Percentiles rank a stretch among this genome's conserved stretches.
Evolutionary conservation across 768 basidiomycete genomes (phyloP).

Genomic region (Pleurotus giganteus): DNA sequence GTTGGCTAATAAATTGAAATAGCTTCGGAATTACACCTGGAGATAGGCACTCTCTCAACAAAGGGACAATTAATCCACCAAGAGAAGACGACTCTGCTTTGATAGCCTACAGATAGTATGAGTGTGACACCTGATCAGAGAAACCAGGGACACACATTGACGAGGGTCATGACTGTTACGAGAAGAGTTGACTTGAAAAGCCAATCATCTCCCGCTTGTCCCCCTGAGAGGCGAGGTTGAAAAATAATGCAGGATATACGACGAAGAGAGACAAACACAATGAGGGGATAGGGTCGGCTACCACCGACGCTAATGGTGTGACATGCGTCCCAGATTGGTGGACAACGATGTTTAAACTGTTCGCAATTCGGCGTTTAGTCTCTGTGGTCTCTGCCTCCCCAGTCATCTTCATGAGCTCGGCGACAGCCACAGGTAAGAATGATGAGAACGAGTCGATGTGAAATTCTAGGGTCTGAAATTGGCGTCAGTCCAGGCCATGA

Average conservation of each 20-base stretch:
- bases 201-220: constrained; percentile 62
- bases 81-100: constrained; percentile 59
- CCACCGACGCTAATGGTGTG: constrained; percentile 56
- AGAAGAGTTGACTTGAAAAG: constrained; percentile 72
- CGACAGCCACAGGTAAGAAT: constrained; percentile 57
- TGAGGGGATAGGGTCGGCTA: constrained; percentile 63
- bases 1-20: neutral
- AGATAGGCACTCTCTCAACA: constrained; percentile 64
- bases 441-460: constrained; percentile 64
- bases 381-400: constrained; percentile 75
- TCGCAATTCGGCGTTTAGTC: constrained; percentile 71
- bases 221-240: constrained; percentile 48
- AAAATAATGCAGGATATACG: neutral
- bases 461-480: constrained; percentile 70
- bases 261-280: constrained; percentile 56
- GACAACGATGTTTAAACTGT: constrained; percentile 68
- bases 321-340: constrained; percentile 62
- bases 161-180: constrained; percentile 64
- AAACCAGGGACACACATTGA: constrained; percentile 46
- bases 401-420: constrained; percentile 68
- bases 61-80: constrained; percentile 52
- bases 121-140: neutral
- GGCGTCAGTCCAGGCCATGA: no score
- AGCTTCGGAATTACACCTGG: constrained; percentile 41
- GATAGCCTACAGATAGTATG: constrained; percentile 50